Conservation (phyloP, 1,139 yeast genomes). For the Lodderomyces jiufengensis region DNA sequence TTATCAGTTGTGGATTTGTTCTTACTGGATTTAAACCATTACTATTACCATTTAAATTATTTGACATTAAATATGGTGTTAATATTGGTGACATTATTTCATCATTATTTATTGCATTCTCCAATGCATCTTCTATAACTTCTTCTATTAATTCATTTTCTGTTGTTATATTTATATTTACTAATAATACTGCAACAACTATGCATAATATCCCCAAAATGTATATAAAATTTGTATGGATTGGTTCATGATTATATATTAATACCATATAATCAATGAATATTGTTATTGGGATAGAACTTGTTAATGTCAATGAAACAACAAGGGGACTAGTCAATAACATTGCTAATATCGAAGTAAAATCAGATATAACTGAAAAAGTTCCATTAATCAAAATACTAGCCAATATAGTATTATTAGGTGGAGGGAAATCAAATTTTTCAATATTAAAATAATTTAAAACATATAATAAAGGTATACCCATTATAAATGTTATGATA, state of each 20-base stretch:
- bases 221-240: conserved; percentile 30
- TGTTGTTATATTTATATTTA: conserved; percentile 40
- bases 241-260: conserved; percentile 17
- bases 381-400: conserved; percentile 42
- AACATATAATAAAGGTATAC: conserved; percentile 35
- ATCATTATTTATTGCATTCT: conserved; percentile 45
- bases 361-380: conserved; percentile 48
- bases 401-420: conserved; percentile 26
- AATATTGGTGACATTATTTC: conserved; percentile 46
- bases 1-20: conserved; percentile 4
- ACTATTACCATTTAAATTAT: conserved; percentile 11
- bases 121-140: conserved; percentile 48
- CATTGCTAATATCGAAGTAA: conserved; percentile 47
- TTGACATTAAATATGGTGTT: conserved; percentile 34
- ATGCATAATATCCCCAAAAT: conserved; percentile 46
- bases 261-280: conserved; percentile 40
- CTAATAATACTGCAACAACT: conserved; percentile 43
- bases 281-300: conserved; percentile 52
- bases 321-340: conserved; percentile 53
- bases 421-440: conserved; percentile 40
- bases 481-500: conserved; percentile 32
- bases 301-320: conserved; percentile 49
- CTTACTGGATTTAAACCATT: too few species aligned
- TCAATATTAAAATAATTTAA: conserved; percentile 37
- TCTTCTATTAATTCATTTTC: conserved; percentile 46